A percentile compares a stretch with the other conserved stretches of the same genome.
Conservation (phyloP, 179 eudicot species). For the Drosera spatulata region DNA sequence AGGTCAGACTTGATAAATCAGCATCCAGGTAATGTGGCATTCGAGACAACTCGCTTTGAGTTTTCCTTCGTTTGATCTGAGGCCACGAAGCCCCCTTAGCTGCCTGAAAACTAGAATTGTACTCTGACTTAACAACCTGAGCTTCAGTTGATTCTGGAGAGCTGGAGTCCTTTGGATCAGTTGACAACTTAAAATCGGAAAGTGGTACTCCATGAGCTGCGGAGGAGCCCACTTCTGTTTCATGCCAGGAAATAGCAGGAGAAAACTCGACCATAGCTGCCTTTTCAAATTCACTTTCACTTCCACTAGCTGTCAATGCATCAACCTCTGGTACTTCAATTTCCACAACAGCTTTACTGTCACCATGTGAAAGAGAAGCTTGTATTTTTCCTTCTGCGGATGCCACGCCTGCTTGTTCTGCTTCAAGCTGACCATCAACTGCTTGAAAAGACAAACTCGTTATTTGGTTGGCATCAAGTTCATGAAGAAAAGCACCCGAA, state of each 20-base stretch:
- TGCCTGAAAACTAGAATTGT: conserved; percentile 4
- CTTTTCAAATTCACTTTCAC: conserved; percentile 1
- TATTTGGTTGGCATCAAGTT: neutral
- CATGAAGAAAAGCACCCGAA: neutral
- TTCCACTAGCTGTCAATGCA: conserved; percentile 2
- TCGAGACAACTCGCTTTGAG: conserved; percentile 13
- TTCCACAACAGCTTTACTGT: neutral
- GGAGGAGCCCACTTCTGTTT: no score
- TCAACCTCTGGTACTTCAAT: conserved; percentile 1
- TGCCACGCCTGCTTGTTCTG: conserved; percentile 4
- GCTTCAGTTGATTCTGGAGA: neutral
- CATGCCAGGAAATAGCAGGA: neutral
- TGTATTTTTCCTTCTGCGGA: conserved; percentile 3
- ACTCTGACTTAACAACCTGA: conserved; percentile 9
- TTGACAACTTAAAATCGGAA: no score
- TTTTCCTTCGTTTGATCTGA: conserved; percentile 33
- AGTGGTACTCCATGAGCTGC: no score
- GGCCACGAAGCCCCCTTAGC: conserved; percentile 29
- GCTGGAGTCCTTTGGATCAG: no score
- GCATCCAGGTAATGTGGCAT: conserved; percentile 11
- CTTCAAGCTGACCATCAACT: conserved; percentile 3
- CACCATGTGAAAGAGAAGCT: conserved; percentile 4
- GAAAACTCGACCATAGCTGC: neutral
- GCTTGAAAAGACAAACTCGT: neutral
- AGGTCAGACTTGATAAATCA: conserved; percentile 9